A percentile compares a stretch with the other conserved stretches of the same genome.
Evolutionary conservation across 1,284 basidiomycete species (phyloP).

Genomic region (Ceratobasidium sp.): DNA sequence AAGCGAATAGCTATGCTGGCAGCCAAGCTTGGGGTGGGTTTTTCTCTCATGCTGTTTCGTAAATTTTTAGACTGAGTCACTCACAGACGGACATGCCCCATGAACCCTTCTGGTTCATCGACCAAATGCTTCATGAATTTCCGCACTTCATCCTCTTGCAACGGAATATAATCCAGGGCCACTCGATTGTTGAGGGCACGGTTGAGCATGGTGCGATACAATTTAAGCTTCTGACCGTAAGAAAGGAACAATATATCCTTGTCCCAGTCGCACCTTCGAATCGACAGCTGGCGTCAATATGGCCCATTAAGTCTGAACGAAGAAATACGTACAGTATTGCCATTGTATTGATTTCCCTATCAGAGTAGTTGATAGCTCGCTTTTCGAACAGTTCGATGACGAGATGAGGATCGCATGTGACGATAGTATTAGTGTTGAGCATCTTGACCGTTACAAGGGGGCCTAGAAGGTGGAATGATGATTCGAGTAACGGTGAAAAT

Average conservation of each 20-base stretch:
- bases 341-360: not conserved
- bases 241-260: not conserved
- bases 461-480: not conserved
- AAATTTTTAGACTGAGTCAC: not conserved
- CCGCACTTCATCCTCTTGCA: not conserved
- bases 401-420: not conserved
- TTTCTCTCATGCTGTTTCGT: not conserved
- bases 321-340: not conserved
- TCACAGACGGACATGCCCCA: not conserved
- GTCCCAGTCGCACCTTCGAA: not conserved
- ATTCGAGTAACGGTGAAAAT: not conserved
- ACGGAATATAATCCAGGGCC: too few species aligned
- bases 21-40: not conserved
- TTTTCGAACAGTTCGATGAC: slow-evolving; percentile 5
- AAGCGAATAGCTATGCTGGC: not conserved
- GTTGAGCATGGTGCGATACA: too few species aligned
- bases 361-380: slow-evolving; percentile 4
- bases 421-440: not conserved
- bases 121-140: not conserved
- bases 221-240: not conserved
- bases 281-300: not conserved
- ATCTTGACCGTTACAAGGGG: not conserved
- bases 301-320: not conserved
- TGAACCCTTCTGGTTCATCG: not conserved
- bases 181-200: too few species aligned